Base-by-base conservation (phyloP, 805 yeast species). In the Yarrowia keelungensis region DNA sequence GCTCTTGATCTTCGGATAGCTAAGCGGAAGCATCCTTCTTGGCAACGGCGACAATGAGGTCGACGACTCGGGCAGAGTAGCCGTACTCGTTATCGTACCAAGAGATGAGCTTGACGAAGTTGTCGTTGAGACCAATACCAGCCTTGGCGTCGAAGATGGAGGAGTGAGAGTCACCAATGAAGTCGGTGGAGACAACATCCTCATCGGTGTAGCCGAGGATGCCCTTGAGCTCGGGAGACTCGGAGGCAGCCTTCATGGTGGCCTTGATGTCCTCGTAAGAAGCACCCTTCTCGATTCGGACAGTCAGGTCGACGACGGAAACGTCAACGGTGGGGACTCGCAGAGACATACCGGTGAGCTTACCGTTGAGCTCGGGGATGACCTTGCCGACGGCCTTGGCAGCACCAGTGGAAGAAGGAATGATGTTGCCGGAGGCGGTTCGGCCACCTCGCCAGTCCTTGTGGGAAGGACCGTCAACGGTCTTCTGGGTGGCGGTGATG, bases 381-480 rank as follows among this genome's bases (percentile, higher is more conserved):
- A 92, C 97, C 87, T 91, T 91, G 81, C 97, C 97, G 76, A 92
- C 97, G 74, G 97, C 97, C 89, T 92, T 92, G 78, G 97, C 97
- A 77, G 97, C 97, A 88, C 97, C 97, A 73, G 97, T 92, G 72
- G 97, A 90, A 49, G 97, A 91, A 79, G 97, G 97, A 75, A 92
- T 92, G 81, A 92, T 90, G 89, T 92, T 92, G 79, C 93, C 96
- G 36, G 68, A 65, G 79, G 97, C 97, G 76, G 97, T 89, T 85
- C 97, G 90, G 81, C 97, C 97, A 81, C 97, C 97, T 88, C 97
- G 89, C 97, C 97, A 92, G 86, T 92, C 97, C 87, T 92, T 92
- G 87, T 89, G 92, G 80, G 97, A 91, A 77, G 97, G 96, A 83
- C 97, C 97, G 81, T 92, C 97, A 74, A 92, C 97, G 72, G 96